phyloP scores from a whole-genome alignment of 2,329 filamentous ascomycete genomes.

The Pyrenophora teres region DNA sequence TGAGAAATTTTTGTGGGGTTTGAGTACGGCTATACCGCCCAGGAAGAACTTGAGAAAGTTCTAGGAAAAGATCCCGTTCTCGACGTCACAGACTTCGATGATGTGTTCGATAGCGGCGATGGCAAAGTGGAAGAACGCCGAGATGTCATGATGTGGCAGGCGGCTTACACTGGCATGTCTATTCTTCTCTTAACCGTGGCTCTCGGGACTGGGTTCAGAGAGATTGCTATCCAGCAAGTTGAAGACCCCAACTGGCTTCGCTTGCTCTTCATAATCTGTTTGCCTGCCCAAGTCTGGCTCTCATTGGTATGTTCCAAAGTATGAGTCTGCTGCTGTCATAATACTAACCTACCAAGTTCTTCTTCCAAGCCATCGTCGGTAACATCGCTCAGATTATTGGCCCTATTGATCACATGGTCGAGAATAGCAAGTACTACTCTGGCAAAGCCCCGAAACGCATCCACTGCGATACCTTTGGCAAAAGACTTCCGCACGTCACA shows the following conservation, averaged over 20 bases:
- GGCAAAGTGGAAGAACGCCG: conserved; percentile 45
- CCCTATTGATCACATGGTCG: conserved; percentile 71
- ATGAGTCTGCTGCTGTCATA: not conserved
- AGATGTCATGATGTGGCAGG: conserved; percentile 60
- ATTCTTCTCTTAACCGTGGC: conserved; percentile 58
- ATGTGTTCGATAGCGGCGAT: conserved; percentile 43
- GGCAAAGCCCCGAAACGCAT: conserved; percentile 59
- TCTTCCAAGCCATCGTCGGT: conserved; percentile 34
- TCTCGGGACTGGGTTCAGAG: conserved; percentile 62
- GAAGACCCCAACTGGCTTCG: conserved; percentile 61
- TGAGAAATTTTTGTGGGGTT: conserved; percentile 69
- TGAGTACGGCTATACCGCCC: conserved; percentile 51
- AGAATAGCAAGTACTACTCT: conserved; percentile 83
- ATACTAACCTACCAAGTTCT: conserved; percentile 31
- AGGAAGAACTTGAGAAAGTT: conserved; percentile 43
- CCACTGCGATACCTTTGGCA: conserved; percentile 57
- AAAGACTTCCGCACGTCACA: conserved; percentile 66
- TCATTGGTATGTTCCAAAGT: conserved; percentile 50
- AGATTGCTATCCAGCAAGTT: conserved; percentile 59
- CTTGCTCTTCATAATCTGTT: conserved; percentile 57
- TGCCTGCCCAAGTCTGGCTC: conserved; percentile 64
- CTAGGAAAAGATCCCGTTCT: conserved; percentile 19
- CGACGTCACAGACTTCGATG: conserved; percentile 21
- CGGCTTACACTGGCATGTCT: conserved; percentile 59
- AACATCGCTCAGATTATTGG: conserved; percentile 66